Evolutionary conservation across 1,284 basidiomycete species (phyloP), one percentile per base, ranked within the genome.

Genomic region (Singerocomus inundabilis): DNA sequence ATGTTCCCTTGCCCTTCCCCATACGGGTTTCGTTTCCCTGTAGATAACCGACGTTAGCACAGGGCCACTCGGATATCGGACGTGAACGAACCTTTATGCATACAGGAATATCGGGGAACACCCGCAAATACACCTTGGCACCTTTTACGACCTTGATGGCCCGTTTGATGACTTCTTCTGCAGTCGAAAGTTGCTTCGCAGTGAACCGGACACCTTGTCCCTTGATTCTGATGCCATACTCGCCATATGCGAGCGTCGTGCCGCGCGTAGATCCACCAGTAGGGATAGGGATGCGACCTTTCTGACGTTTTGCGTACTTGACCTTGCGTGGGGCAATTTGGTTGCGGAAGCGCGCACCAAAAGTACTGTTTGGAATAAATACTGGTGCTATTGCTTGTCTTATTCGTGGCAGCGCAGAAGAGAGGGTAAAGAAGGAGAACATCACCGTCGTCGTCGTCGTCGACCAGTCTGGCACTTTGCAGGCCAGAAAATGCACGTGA

Each of bases 11-110:
- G 52, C 97, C 97, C 72, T 98, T 98, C 40, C 96, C 96, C 97
- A 99, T 99, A 82, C 97, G 90, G 7, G 95, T 97, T 71, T 99
- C 96, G 64, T 98, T 98, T 48, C 96, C 96, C 89, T 93, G 49
- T 8, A 24, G 15, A 31, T 35, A 40, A 41, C 37, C n/a, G 2
- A 8, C 29, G 12, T 67, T 18, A 60, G n/a, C 18, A 21, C 26
- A 10, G 6, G 7, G 8, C 16, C 3, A 31, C 5, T 6, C 16
- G 33, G 13, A 26, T 11, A 12, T 1, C 37, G 32, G 16, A 29
- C 21, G 4, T 1, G 16, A 13, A 64, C 75, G 44, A 54, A 89
- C 91, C 84, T 99, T 98, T 51, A 98, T 88, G 74, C 95, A 98
- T 51, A 99, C 93, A 3, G 96, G 94, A 49, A 98, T 85, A 72